Evolutionary conservation across 495 filamentous ascomycete species (phyloP), one percentile per base, ranked within the genome.

Genomic region (Glonium stellatum): DNA sequence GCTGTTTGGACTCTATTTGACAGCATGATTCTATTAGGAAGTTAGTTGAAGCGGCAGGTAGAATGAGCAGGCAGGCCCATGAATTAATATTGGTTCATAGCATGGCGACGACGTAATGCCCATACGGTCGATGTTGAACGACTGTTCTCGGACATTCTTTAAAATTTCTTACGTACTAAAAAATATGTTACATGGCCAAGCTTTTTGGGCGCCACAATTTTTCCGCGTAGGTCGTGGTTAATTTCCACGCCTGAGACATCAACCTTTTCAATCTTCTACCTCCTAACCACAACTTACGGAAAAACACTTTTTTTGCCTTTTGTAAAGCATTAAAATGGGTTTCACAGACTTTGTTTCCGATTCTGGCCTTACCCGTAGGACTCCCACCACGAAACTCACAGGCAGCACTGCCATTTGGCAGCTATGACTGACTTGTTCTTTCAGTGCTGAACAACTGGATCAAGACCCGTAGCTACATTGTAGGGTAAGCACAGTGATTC

Each of bases 291-390:
- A 42, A 48, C 31, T 46, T 9, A 25, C 31, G 53, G 61, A 22
- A 51, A 13, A 53, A 23, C 11, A 18, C 34, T 55, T 46, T 35
- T 42, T 50, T 37, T 58, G 18, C 36, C 5, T 13, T 31, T 31
- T 25, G 31, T n/a, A 36, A 66, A 62, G 60, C 51, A 72, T 75
- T 73, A 85, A 72, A 69, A 98, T 98, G 93, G 93, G 93, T 77
- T 97, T 97, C 84, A 85, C 87, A 66, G 92, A 98, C 79, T 84
- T 98, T 66, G 75, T 87, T 73, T 84, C 87, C 71, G 92, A 93
- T 68, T 81, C 88, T 79, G 92, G 93, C 72, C 80, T 93, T 59
- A 82, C 88, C 72, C 73, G 91, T 96, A 85, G 71, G 89, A 22
- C 48, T 59, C 44, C 54, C 59, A 66, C 6, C 6, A 31, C 27